These are phyloP conservation scores for Ceratocystis variospora DNA, from an alignment of 2,329 filamentous ascomycete genomes.

Conservation along the genomic window DNA sequence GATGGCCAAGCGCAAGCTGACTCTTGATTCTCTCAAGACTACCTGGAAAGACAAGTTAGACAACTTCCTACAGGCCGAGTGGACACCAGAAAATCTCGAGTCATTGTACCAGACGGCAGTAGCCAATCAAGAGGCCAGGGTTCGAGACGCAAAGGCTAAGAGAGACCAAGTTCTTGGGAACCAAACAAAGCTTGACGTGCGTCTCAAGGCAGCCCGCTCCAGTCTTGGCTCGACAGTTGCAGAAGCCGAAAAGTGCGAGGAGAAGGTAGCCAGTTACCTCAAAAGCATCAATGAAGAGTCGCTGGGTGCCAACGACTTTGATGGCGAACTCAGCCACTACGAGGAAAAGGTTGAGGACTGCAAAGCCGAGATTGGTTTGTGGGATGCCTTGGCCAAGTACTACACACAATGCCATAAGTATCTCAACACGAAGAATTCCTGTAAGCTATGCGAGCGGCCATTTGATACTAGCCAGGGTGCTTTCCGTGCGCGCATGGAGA, in stretches of 20 bases:
- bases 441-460: conserved; percentile 58
- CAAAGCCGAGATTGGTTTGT: conserved; percentile 55
- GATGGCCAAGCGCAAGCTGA: conserved; percentile 55
- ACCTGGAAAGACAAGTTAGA: conserved; percentile 62
- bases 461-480: conserved; percentile 49
- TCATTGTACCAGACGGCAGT: conserved; percentile 51
- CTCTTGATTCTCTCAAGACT: conserved; percentile 60
- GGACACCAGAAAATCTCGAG: conserved; percentile 59
- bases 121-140: conserved; percentile 40
- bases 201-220: conserved; percentile 51
- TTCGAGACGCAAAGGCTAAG: conserved; percentile 52
- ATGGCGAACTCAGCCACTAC: conserved; percentile 37
- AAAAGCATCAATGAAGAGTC: conserved; percentile 31
- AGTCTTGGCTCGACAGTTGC: conserved; percentile 48
- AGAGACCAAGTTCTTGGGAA: conserved; percentile 60
- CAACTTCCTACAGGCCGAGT: conserved; percentile 47
- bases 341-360: conserved; percentile 45
- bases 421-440: conserved; percentile 55
- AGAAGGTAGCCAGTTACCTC: conserved; percentile 39
- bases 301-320: conserved; percentile 39
- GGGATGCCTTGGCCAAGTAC: conserved; percentile 55
- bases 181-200: conserved; percentile 62
- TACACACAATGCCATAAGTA: conserved; percentile 53
- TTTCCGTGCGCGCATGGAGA: conserved; percentile 46
- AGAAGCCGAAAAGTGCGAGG: conserved; percentile 48